Conservation (phyloP, 441 rosid species). For the Bruguiera hainesii region DNA sequence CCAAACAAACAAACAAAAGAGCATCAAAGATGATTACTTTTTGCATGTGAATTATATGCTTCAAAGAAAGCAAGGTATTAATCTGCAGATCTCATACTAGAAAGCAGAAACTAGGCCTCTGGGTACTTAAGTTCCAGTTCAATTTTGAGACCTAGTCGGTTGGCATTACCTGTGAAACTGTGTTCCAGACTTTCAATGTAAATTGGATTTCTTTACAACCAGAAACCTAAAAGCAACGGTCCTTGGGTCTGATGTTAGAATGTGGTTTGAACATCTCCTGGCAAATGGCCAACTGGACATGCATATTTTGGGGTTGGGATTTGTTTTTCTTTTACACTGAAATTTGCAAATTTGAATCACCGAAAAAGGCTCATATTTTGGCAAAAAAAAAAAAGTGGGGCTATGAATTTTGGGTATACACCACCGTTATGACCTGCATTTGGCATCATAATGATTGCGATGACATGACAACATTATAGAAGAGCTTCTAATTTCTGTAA, state of each 20-base stretch:
- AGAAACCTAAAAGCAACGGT: not conserved
- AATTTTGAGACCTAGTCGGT: constrained; percentile 3
- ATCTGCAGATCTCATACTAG: not conserved
- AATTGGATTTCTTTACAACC: not conserved
- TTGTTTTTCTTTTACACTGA: no score
- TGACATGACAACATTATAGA: no score
- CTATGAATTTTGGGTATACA: no score
- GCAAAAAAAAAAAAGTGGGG: no score
- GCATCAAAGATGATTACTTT: not conserved
- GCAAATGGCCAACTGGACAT: not conserved
- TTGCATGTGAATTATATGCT: constrained; percentile 18
- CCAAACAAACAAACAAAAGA: no score
- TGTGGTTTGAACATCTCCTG: constrained; percentile 1
- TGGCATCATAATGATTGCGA: no score
- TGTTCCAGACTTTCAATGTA: not conserved
- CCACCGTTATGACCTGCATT: no score
- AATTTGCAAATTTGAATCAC: no score
- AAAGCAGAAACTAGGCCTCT: constrained; percentile 3
- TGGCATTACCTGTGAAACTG: constrained; percentile 8
- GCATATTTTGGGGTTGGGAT: not conserved
- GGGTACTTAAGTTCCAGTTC: not conserved
- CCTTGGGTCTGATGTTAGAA: not conserved
- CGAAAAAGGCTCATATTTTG: no score
- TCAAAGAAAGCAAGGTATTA: not conserved
- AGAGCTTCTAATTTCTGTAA: no score